Evolutionary conservation across 805 yeast genomes (phyloP), one percentile per base, ranked within the genome.

Genomic region (Yamadazyma akitaensis): DNA sequence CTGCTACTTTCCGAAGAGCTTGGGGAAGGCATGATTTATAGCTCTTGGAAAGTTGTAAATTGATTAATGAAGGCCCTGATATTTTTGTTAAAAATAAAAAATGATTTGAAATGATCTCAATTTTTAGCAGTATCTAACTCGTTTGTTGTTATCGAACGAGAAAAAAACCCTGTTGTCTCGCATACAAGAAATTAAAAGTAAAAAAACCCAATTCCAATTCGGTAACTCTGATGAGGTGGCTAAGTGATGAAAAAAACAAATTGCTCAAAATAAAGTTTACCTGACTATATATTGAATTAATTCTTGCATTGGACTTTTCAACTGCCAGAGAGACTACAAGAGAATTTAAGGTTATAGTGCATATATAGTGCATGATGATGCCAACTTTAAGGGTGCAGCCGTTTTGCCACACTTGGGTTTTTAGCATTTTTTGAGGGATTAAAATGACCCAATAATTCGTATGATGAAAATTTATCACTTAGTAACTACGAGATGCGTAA

Each of bases 101-200:
- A 3, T 28, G 32, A 28, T 37, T 18, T 37, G 19, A 18, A 37
- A 24, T 19, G 6, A 37, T 11, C 28, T 37, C 28, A 13, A 21
- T 13, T 37, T 18, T 11, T 18, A 19, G 25, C 26, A 25, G 25
- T 38, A 25, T n/a, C 41, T 25, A 21, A 33, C 40, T 26, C 25
- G 19, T 38, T 18, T 38, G 14, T 38, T 16, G 41, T 38, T 38
- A 38, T 38, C 41, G 26, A 37, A 24, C 14, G 26, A 26, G 31
- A 16, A 26, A 26, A 37, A 37, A 37, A 21, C 24, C 39, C 26
- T 14, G 39, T 37, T 37, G 21, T 37, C 39, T 37, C 39, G 39
- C 39, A 37, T 37, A 13, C 39, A 18, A 38, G 33, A 38, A 26
- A 10, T n/a, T 25, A 26, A 38, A n/a, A 26, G 25, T 5, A 26